Base-by-base conservation (phyloP, 208 protist species). In the Crithidia acanthocephali region DNA sequence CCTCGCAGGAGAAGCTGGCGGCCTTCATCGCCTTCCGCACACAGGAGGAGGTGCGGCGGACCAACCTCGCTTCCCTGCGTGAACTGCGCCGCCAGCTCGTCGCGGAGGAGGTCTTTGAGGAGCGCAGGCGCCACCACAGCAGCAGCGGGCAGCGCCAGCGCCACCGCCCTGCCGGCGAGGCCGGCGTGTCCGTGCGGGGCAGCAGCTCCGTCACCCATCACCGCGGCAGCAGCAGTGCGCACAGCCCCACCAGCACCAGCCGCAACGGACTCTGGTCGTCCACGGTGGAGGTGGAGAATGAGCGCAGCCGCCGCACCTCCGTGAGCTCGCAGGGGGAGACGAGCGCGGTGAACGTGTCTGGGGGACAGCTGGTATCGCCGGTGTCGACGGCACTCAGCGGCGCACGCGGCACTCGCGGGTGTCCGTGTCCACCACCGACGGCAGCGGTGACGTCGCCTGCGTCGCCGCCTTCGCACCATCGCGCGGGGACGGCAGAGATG, bases 1-100 rank as follows among this genome's bases (percentile, higher is more conserved):
- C 87, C 15, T 76, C 66, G 15, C 63, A 83, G 48, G 87, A 93
- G 69, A 93, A 93, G 72, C 64, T 90, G 10, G 63, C 79, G 0
- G 87, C 87, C 10, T 89, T 79, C 57, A 68, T 72, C 23, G 44
- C 72, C 13, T 90, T 77, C 68, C 22, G 48, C 40, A 62, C 65
- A 16, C 81, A 92, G 51, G 81, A 92, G 64, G 62, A 62, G n/a
- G 48, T 64, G 1, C 87, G 87, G 20, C 42, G 65, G 6, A 22
- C 63, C 22, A 72, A 55, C 1, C 75, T 92, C 45, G 60, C 74
- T 18, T 25, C 68, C 0, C 69, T 83, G 44, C 80, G 70, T 22
- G 65, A 79, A 50, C 66, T 76, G 60, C 79, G 83, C n/a, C 67
- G 72, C 9, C 72, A 79, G 52, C 51, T 87, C 13, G 30, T 85